Evolutionary conservation across 768 basidiomycete genomes (phyloP), one percentile per base, ranked within the genome.

Genomic region (Trichaptum fuscoviolaceum): DNA sequence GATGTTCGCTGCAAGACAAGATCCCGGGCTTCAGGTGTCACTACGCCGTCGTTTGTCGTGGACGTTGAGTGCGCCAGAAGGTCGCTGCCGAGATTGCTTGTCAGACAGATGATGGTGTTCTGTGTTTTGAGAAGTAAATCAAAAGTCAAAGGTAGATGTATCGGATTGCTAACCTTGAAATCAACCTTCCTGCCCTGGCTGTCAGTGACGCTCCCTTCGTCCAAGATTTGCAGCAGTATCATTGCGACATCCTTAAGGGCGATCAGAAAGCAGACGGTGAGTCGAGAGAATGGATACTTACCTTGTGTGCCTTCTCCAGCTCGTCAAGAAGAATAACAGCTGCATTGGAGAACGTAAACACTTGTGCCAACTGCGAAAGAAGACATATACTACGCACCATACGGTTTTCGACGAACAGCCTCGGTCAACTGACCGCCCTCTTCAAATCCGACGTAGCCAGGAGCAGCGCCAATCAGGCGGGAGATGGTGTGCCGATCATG

Each of bases 61-160:
- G 92, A 85, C 0, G 85, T 81, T 5, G 83, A 75, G 68, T 89
- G 85, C 0, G 89, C 90, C 25, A 96, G 85, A 65, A 93, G 87
- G 72, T 92, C 86, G 64, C 87, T 87, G n/a, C 77, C 73, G 20
- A 62, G 52, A 70, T 96, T 96, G 71, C 91, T 92, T 1, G 95
- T 96, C 30, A 95, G 77, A 74, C 92, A 93, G 72, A 97, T 89
- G 72, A 96, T 95, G 1, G 95, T 95, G 75, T 96, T 97, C 87
- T 88, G 64, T 2, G 30, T 30, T 30, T 30, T 30, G 30, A 8
- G 30, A 63, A 64, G 42, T 23, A 25, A 58, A 35, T 58, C 25
- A 60, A 23, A 64, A 27, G n/a, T 6, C 25, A 61, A 34, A 42
- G 35, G 42, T 7, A n/a, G 58, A 52, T 12, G 34, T 61, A n/a